phyloP scores from a whole-genome alignment of 441 rosid species.

The Gossypium schwendimanii region DNA sequence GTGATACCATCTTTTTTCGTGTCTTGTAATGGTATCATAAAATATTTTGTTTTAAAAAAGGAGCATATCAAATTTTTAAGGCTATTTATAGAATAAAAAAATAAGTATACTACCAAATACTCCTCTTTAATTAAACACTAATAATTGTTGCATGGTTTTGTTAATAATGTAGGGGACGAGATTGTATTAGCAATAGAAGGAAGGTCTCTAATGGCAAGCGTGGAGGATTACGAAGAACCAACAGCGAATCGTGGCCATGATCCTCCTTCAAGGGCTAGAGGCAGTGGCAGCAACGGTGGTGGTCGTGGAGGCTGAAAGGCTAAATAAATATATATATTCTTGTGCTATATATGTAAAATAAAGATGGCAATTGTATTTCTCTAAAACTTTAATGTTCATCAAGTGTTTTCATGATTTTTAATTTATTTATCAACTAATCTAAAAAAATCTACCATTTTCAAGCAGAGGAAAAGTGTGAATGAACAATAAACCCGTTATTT shows the following conservation, averaged over 20 bases:
- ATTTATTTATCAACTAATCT: too few relatives aligned
- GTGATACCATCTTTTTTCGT: too few relatives aligned
- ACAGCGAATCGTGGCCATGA: slow-evolving; percentile 50
- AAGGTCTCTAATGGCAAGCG: slow-evolving; percentile 33
- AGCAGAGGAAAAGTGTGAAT: too few relatives aligned
- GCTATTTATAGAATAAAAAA: neutral
- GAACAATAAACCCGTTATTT: too few relatives aligned
- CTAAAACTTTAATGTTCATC: neutral
- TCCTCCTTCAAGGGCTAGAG: slow-evolving; percentile 29
- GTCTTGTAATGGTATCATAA: too few relatives aligned
- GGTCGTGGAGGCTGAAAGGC: slow-evolving; percentile 21
- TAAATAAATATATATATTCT: neutral
- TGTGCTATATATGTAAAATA: neutral
- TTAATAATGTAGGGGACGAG: neutral
- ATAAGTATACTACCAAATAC: too few relatives aligned
- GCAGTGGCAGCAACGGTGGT: slow-evolving; percentile 15
- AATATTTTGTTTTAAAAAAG: too few relatives aligned
- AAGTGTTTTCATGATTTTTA: neutral
- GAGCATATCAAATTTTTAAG: too few relatives aligned
- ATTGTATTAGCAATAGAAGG: slow-evolving; percentile 21
- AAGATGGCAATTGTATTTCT: neutral
- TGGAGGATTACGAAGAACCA: slow-evolving; percentile 43
- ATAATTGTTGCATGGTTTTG: neutral
- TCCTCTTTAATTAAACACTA: neutral
- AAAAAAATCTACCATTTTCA: neutral